A percentile compares a stretch with the other conserved stretches of the same genome.
Conservation (phyloP, 1,139 yeast species). For the Ashbya aceris region DNA sequence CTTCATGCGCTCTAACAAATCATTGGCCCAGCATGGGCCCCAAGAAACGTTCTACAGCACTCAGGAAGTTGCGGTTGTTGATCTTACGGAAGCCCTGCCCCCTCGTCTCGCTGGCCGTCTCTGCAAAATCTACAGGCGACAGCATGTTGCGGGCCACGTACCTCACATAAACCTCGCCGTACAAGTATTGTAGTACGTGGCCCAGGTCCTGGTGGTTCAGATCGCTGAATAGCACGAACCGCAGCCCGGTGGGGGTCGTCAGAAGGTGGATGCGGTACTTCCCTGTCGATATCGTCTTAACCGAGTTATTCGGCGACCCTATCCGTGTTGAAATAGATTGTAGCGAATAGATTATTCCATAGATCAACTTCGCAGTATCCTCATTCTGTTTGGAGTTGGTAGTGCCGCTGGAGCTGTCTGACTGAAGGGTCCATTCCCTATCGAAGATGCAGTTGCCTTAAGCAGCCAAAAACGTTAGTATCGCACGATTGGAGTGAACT, state of each 20-base stretch:
- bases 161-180: constrained; percentile 56
- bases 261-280: constrained; percentile 67
- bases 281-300: constrained; percentile 62
- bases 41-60: constrained; percentile 23
- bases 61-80: constrained; percentile 23
- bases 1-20: neutral
- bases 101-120: constrained; percentile 21
- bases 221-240: constrained; percentile 70
- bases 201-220: constrained; percentile 52
- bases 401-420: constrained; percentile 34
- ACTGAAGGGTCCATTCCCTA: constrained; percentile 44
- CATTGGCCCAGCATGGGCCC: constrained; percentile 24
- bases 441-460: constrained; percentile 56
- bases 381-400: constrained; percentile 50
- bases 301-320: constrained; percentile 37
- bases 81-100: constrained; percentile 28
- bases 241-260: constrained; percentile 72
- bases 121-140: constrained; percentile 27
- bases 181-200: constrained; percentile 54
- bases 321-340: constrained; percentile 65
- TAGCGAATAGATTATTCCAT: constrained; percentile 79
- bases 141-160: constrained; percentile 53
- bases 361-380: constrained; percentile 66
- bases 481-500: too few species aligned
- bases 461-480: constrained; percentile 9